Evolutionary conservation across 176 grass and related monocot genomes (phyloP).

Genomic region (Bolboschoenus planiculmis): DNA sequence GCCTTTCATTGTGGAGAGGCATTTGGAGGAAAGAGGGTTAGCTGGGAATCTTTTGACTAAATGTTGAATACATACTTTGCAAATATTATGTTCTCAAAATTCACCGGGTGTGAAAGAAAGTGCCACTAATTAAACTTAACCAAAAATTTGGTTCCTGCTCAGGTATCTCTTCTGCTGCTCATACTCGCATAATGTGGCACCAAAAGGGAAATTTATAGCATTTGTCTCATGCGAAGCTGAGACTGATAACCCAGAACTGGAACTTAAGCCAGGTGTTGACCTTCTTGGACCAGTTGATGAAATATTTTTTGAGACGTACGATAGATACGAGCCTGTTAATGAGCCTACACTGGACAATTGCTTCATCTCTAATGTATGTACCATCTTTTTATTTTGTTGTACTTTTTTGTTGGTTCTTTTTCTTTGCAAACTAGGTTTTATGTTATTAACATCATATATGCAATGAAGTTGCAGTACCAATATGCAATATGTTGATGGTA

Average conservation of each 20-base stretch:
- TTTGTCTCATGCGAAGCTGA: slow-evolving; percentile 94
- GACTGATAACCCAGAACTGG: slow-evolving; percentile 51
- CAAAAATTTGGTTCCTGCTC: slow-evolving; percentile 1
- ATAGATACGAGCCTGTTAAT: slow-evolving; percentile 74
- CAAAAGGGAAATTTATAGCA: slow-evolving; percentile 86
- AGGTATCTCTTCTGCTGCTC: slow-evolving; percentile 98
- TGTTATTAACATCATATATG: neutral
- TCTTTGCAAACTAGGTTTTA: neutral
- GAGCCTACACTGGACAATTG: slow-evolving; percentile 62
- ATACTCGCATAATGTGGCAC: slow-evolving; percentile 83
- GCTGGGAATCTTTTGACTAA: neutral
- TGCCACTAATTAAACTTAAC: neutral
- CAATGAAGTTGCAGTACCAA: neutral
- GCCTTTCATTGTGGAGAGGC: neutral
- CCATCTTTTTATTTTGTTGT: neutral
- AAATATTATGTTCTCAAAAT: neutral
- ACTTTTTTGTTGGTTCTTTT: neutral
- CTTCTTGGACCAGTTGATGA: slow-evolving; percentile 75
- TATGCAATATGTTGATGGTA: neutral
- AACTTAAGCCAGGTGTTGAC: slow-evolving; percentile 76
- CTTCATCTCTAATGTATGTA: slow-evolving; percentile 79
- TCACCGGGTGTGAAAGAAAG: neutral
- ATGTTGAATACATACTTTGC: neutral
- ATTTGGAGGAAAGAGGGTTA: neutral
- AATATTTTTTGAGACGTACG: slow-evolving; percentile 74